These are phyloP conservation scores for Posidonia oceanica DNA, from an alignment of 116 monocot genomes.

Conservation along the genomic window DNA sequence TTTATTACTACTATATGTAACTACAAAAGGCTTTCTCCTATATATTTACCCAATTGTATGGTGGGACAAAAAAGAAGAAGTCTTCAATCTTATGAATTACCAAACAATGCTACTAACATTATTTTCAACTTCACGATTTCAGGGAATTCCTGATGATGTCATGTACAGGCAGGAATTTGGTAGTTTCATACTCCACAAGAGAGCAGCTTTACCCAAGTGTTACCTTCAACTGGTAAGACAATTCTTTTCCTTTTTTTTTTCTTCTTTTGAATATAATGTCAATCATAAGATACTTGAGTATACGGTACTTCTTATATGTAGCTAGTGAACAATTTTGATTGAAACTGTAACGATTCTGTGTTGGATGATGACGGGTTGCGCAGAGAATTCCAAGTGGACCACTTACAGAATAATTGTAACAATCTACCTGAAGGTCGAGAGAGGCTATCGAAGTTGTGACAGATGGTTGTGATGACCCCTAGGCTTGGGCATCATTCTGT, in stretches of 20 bases:
- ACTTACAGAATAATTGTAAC: neutral
- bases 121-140: neutral
- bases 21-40: too few relatives aligned
- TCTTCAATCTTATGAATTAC: neutral
- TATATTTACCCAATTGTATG: too few relatives aligned
- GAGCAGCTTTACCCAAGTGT: slow-evolving; percentile 11
- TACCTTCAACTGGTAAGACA: slow-evolving; percentile 5
- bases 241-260: neutral
- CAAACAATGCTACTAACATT: neutral
- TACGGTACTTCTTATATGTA: neutral
- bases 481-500: neutral
- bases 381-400: neutral
- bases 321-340: slow-evolving; percentile 2
- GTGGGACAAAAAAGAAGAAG: too few relatives aligned
- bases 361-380: neutral
- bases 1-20: too few relatives aligned
- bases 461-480: neutral
- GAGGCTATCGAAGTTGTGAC: neutral
- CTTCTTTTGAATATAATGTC: neutral
- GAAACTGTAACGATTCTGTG: neutral
- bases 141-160: neutral
- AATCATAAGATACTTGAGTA: too few relatives aligned
- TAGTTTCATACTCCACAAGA: slow-evolving; percentile 2
- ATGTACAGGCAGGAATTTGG: neutral
- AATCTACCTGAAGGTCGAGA: neutral